phyloP scores from a whole-genome alignment of 1,139 yeast species.

The Sugiyamaella novakii region DNA sequence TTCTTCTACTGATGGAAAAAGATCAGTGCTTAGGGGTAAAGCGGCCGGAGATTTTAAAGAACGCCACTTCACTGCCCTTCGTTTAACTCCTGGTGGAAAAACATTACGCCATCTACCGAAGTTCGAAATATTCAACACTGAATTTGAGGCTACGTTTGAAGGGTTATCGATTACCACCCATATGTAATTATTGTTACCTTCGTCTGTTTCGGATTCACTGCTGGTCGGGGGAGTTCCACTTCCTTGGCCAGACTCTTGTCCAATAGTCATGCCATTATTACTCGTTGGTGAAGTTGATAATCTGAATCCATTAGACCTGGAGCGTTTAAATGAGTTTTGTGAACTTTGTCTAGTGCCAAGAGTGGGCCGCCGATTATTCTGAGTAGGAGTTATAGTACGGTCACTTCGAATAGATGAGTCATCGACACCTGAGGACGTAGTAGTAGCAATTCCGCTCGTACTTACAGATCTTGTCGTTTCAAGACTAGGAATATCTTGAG shows the following conservation, averaged over 20 bases:
- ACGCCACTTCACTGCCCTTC: constrained; percentile 83
- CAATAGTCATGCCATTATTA: not conserved
- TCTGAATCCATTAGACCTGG: constrained; percentile 2
- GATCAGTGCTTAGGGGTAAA: constrained; percentile 74
- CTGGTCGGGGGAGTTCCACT: not conserved
- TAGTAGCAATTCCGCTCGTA: not conserved
- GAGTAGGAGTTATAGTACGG: constrained; percentile 1
- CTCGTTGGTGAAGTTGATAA: constrained; percentile 11
- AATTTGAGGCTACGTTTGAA: constrained; percentile 33
- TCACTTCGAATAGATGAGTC: not conserved
- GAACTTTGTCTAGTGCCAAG: constrained; percentile 14
- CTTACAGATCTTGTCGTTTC: not conserved
- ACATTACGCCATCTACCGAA: constrained; percentile 87
- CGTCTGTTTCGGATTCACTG: constrained; percentile 7
- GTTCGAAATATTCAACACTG: constrained; percentile 35
- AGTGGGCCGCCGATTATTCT: constrained; percentile 13
- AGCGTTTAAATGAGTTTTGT: not conserved
- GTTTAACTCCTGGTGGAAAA: constrained; percentile 67
- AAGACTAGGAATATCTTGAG: constrained; percentile 5
- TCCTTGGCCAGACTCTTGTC: constrained; percentile 6
- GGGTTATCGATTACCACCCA: constrained; percentile 40
- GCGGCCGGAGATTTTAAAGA: constrained; percentile 93
- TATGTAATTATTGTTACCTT: constrained; percentile 30
- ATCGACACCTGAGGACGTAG: not conserved
- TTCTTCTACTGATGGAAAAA: constrained; percentile 71